Conservation (phyloP, 176 grass and related monocot genomes). For the Bolboschoenus planiculmis region DNA sequence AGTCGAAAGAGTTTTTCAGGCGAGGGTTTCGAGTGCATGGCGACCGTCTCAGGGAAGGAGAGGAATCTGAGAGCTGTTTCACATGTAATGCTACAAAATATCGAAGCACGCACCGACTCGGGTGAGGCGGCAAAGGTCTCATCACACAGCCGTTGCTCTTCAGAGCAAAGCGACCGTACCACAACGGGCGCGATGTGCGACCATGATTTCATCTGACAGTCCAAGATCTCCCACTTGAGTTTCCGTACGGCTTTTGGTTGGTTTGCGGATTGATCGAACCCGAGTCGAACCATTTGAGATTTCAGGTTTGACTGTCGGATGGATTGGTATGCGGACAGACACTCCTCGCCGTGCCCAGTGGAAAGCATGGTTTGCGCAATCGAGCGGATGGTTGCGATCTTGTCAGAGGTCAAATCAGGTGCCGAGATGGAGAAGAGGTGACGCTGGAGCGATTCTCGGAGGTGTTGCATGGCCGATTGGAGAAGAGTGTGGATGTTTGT, state of each 20-base stretch:
- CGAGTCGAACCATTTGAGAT: conserved; percentile 20
- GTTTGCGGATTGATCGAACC: conserved; percentile 11
- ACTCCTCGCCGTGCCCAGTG: conserved; percentile 63
- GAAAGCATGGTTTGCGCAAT: conserved; percentile 46
- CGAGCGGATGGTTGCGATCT: neutral
- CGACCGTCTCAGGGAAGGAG: too few relatives aligned
- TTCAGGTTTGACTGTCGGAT: conserved; percentile 30
- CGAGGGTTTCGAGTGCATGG: conserved; percentile 29
- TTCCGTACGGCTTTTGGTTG: too few relatives aligned
- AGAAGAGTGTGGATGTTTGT: conserved; percentile 42
- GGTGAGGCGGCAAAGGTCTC: too few relatives aligned
- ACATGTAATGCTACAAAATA: too few relatives aligned
- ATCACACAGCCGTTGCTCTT: too few relatives aligned
- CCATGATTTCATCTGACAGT: too few relatives aligned
- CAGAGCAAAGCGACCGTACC: too few relatives aligned
- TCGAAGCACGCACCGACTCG: too few relatives aligned
- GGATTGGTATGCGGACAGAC: conserved; percentile 39
- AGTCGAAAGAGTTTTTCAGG: conserved; percentile 68
- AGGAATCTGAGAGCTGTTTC: too few relatives aligned
- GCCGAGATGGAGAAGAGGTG: conserved; percentile 15
- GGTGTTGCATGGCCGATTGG: conserved; percentile 41
- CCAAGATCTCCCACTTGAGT: too few relatives aligned
- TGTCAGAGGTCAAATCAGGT: neutral
- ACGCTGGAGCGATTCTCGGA: conserved; percentile 31
- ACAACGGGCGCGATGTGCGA: too few relatives aligned